Evolutionary conservation across 345 rosid species (phyloP), one percentile per base, ranked within the genome.

Genomic region (rapeseed (Brassica napus)): DNA sequence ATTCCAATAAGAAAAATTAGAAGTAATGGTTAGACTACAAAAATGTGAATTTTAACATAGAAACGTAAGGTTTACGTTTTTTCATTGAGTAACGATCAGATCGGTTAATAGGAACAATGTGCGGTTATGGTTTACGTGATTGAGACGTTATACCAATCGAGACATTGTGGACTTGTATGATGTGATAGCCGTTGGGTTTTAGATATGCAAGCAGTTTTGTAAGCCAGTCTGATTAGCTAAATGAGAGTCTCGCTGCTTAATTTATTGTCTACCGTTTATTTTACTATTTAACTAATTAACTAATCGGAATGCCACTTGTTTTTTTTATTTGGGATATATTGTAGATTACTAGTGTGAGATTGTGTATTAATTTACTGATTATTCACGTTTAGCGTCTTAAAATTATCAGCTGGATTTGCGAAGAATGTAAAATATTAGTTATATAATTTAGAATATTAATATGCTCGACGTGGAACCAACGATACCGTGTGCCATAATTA

Each of bases 111-210:
- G 6, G 4, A 57, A 3, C 49, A 10, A 63, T 24, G 23, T 24
- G 65, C 14, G 52, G 77, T 65, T 72, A 4, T 18, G n/a, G 58
- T 1, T 63, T 37, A 5, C 47, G 11, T 42, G 73, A 78, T 42
- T 54, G 63, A 65, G 82, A 78, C 63, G 28, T 57, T 66, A 34
- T 39, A 39, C 71, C 76, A 55, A 28, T 63, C 16, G 24, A 37
- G 21, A 44, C 62, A 68, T 61, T 5, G 11, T 12, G 5, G 8
- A 64, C 47, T 8, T 59, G 59, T 28, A 59, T 58, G 68, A 60
- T 76, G 68, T 30, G 73, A 59, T 68, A 61, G 74, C 32, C 74
- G 24, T 30, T 44, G 8, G 52, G 31, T 47, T 32, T 58, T 11
- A 57, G 14, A 54, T 8, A n/a, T 54, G 18, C 32, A 14, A 47